Evolutionary conservation across 495 filamentous ascomycete species (phyloP).

Genomic region (Melanomma pulvis-pyrius): DNA sequence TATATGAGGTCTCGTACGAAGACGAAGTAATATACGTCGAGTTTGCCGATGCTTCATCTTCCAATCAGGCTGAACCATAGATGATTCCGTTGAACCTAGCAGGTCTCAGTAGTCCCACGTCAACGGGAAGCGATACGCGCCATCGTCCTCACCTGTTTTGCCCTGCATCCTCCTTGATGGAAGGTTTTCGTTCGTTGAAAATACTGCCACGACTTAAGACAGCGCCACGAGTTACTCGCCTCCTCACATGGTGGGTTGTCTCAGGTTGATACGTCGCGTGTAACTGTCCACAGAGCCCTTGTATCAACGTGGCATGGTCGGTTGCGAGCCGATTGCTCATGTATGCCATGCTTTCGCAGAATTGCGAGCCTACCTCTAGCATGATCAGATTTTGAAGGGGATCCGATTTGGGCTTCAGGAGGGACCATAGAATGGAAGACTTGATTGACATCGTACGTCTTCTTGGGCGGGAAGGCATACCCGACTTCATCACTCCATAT

Average conservation of each 20-base stretch:
- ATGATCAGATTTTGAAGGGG: neutral
- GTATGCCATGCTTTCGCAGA: neutral
- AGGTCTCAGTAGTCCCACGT: neutral
- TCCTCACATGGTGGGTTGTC: neutral
- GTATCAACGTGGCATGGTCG: slow-evolving; percentile 1
- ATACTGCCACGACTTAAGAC: slow-evolving; percentile 13
- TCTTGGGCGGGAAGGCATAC: no score
- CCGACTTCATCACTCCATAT: no score
- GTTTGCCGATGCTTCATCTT: neutral
- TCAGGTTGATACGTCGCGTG: slow-evolving; percentile 4
- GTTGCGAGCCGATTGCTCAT: neutral
- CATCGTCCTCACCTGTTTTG: neutral
- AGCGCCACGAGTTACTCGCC: neutral
- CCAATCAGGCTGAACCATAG: neutral
- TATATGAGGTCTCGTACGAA: no score
- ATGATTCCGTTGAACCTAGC: neutral
- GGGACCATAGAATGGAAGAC: neutral
- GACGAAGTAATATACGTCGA: neutral
- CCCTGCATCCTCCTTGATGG: neutral
- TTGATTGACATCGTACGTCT: no score
- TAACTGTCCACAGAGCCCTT: neutral
- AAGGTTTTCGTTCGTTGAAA: neutral
- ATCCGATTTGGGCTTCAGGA: neutral
- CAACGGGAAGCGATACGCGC: neutral
- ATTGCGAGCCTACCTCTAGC: neutral